Conservation (phyloP, 2,329 filamentous ascomycete genomes). For the Didymella exigua region DNA sequence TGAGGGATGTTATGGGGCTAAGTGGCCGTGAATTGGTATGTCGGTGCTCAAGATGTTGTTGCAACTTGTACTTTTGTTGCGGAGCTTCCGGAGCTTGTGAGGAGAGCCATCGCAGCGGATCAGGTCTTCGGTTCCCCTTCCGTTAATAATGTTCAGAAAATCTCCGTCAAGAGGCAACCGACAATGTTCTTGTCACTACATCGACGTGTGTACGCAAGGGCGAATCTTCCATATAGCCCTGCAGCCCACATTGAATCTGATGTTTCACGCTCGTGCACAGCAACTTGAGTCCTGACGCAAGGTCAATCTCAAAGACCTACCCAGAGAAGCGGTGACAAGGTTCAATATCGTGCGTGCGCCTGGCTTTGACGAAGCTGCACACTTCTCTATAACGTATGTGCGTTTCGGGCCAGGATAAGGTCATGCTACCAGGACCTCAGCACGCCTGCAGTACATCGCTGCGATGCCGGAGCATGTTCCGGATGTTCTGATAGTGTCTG, state of each 20-base stretch:
- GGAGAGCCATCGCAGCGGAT: slow-evolving; percentile 16
- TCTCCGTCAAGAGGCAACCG: not conserved
- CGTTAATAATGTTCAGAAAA: not conserved
- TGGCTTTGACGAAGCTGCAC: not conserved
- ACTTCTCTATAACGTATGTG: not conserved
- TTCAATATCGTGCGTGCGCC: not conserved
- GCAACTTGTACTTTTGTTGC: slow-evolving; percentile 1
- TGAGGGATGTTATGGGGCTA: slow-evolving; percentile 2
- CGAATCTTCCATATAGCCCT: too few species aligned
- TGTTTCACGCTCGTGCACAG: not conserved
- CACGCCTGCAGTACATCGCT: not conserved
- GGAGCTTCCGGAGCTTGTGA: slow-evolving; percentile 12
- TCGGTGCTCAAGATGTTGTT: not conserved
- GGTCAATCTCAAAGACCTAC: not conserved
- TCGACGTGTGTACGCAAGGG: not conserved
- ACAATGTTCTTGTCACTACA: not conserved
- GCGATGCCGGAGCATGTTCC: slow-evolving; percentile 3
- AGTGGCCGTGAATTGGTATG: not conserved
- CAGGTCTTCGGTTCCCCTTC: slow-evolving; percentile 6
- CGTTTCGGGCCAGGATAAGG: not conserved
- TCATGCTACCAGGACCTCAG: not conserved
- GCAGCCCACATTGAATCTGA: not conserved
- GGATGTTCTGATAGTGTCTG: not conserved
- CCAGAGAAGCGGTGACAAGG: not conserved
- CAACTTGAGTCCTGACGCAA: not conserved